Evolutionary conservation across 2,329 filamentous ascomycete species (phyloP), one percentile per base, ranked within the genome.

Genomic region (Paecilomyces variotii): DNA sequence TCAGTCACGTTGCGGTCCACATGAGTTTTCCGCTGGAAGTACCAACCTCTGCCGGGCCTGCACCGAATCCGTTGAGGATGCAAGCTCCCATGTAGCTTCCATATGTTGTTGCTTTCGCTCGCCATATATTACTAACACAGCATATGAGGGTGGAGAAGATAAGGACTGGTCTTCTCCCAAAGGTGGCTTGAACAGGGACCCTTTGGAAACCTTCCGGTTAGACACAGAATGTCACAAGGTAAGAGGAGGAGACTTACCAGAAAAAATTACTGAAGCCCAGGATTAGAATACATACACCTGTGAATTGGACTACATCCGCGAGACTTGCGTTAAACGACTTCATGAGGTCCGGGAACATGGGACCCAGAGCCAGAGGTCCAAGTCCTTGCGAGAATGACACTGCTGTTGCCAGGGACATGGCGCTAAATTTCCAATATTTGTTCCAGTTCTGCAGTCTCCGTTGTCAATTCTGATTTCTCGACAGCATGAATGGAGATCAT

Each of bases 31-130:
- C 30, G 24, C 25, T 49, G 14, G 52, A 10, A 45, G n/a, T 7
- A 39, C 61, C 55, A 57, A 69, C 71, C 63, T 88, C 84, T 2
- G 82, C 80, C 4, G 85, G 84, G 0, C 84, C 85, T 54, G 84
- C 83, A 4, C 82, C 84, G 52, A 87, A 78, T 0, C 85, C 85
- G 65, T 86, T 86, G 5, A 87, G 74, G 12, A 84, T 76, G 58
- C 76, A 85, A 55, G 80, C 84, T 3, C 83, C 85, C 83, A 88
- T 86, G 67, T 87, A 87, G 54, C 80, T 83, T 55, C 75, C 73
- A 65, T 88, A 87, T 0, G 77, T 78, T 14, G 74, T 80, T 4
- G 85, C 84, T 54, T 73, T 74, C 0, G 84, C 85, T 61, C 84
- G 78, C 84, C 82, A 85, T 60, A 85, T 82, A 26, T 76, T 78